Conservation (phyloP, 805 yeast genomes). For the Yamadazyma olivae region DNA sequence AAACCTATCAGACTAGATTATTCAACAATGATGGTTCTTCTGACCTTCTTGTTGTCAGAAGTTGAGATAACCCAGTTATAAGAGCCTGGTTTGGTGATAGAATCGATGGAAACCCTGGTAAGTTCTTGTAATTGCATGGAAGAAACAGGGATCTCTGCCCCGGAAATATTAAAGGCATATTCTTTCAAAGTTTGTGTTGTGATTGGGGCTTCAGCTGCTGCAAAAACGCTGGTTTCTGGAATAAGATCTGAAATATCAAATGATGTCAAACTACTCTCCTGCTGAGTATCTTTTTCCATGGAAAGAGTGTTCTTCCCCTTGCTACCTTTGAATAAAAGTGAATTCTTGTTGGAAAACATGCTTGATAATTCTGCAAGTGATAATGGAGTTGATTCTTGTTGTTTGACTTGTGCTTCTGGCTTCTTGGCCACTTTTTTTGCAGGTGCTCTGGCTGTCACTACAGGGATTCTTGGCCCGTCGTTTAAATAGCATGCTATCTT, state of each 20-base stretch:
- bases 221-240: slow-evolving; percentile 22
- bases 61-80: slow-evolving; percentile 25
- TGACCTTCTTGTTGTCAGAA: slow-evolving; percentile 21
- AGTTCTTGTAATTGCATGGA: slow-evolving; percentile 16
- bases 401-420: slow-evolving; percentile 7
- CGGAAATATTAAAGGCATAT: slow-evolving; percentile 26
- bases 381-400: slow-evolving; percentile 21
- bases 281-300: slow-evolving; percentile 8
- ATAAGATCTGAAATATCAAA: slow-evolving; percentile 30
- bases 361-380: slow-evolving; percentile 37
- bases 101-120: background rate
- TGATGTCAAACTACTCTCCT: slow-evolving; percentile 19
- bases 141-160: slow-evolving; percentile 25
- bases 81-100: slow-evolving; percentile 19
- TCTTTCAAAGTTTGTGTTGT: slow-evolving; percentile 21
- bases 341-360: slow-evolving; percentile 20
- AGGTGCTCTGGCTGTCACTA: slow-evolving; percentile 23
- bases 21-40: slow-evolving; percentile 3
- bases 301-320: background rate
- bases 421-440: slow-evolving; percentile 4
- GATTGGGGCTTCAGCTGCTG: slow-evolving; percentile 21
- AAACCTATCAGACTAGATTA: background rate
- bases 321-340: background rate
- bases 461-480: slow-evolving; percentile 38
- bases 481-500: slow-evolving; percentile 73